Evolutionary conservation across 306 rosid genomes (phyloP).

Genomic region (Mucuna pruriens): DNA sequence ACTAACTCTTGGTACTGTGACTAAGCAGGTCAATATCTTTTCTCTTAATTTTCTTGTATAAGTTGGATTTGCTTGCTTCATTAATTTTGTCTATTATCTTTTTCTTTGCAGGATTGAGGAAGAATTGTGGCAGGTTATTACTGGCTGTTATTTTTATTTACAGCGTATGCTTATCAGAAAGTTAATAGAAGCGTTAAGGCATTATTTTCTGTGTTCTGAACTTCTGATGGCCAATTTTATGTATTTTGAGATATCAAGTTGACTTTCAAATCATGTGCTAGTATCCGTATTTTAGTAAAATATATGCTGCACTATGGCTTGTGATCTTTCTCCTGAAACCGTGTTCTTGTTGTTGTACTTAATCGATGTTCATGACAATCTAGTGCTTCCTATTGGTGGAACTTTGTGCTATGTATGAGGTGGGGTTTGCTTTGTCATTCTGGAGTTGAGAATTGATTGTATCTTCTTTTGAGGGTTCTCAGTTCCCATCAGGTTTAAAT

Average conservation of each 20-base stretch:
- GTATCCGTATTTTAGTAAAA: conserved; percentile 27
- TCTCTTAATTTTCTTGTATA: background rate
- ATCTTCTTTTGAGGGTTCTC: background rate
- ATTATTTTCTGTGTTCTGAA: conserved; percentile 21
- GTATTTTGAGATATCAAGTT: conserved; percentile 36
- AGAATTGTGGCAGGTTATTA: conserved; percentile 9
- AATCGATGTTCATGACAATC: conserved; percentile 27
- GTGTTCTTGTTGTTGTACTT: conserved; percentile 31
- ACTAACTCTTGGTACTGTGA: background rate
- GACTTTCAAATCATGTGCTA: conserved; percentile 12
- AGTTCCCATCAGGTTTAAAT: no score
- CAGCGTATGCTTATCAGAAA: no score
- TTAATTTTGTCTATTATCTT: conserved; percentile 24
- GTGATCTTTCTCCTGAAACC: conserved; percentile 7
- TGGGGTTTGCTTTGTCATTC: background rate
- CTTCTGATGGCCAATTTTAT: conserved; percentile 32
- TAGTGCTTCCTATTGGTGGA: background rate
- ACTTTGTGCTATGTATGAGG: background rate
- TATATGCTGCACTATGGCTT: conserved; percentile 14
- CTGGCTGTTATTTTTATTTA: no score
- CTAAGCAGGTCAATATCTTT: background rate
- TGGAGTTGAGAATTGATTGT: background rate
- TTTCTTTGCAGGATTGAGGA: conserved; percentile 50
- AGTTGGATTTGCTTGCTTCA: conserved; percentile 7
- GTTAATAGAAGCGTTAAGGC: conserved; percentile 35